Evolutionary conservation across 495 filamentous ascomycete genomes (phyloP), one percentile per base, ranked within the genome.

Genomic region (Neurospora sp.): DNA sequence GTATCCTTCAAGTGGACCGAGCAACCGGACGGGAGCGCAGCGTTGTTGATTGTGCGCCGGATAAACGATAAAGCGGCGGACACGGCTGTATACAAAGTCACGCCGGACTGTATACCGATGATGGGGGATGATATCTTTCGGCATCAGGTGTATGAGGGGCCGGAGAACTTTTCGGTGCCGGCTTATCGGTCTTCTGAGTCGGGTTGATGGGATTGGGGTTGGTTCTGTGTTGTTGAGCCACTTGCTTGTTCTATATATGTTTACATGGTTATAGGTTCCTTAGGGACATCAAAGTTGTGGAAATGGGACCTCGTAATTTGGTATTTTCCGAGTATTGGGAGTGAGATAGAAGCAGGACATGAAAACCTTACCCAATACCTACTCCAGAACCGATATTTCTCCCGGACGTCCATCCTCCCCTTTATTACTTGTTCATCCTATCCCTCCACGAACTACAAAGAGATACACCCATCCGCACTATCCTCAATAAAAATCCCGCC

Each of bases 401-500:
- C 35, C 35, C 35, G 35, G 35, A 37, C 35, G 35, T 37, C 35
- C 35, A 37, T 37, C 35, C 35, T 37, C 5, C 35, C 5, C 35
- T 3, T 3, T 35, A 37, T 37, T 37, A 7, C 35, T 37, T 7
- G 35, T 37, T 37, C 35, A 40, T 44, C 8, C 45, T 10, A n/a
- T 22, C 22, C 27, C 14, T 8, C 22, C n/a, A 59, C 35, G 1
- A 12, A 31, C 75, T 80, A 85, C 48, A 83, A 74, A 17, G 84
- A 86, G 35, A 86, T 44, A 68, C 84, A 86, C 8, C 79, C 82
- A 22, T 73, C 68, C 1, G 78, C 78, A 65, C 84, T 85, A 74
- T 87, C 84, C 76, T 89, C 87, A 45, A 88, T 73, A 72, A 89
- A 89, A 68, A 89, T 76, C 3, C 87, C 84, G 3, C 86, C 85